A percentile compares a stretch with the other conserved stretches of the same genome.
Evolutionary conservation across 805 yeast species (phyloP).

Genomic region (Cyberlindnera veronae): DNA sequence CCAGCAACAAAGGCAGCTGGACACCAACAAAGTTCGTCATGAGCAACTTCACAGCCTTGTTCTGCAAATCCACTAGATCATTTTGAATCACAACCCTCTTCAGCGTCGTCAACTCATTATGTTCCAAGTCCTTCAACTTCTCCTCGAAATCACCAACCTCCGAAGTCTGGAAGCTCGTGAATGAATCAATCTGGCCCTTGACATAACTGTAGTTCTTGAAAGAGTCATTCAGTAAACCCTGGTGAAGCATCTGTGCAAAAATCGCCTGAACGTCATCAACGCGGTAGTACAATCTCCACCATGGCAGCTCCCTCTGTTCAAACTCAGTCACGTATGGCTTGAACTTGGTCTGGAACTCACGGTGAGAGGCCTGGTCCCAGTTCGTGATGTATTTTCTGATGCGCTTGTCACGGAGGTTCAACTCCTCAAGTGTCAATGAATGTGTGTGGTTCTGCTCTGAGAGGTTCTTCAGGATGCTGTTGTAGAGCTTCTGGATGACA

Average conservation of each 20-base stretch:
- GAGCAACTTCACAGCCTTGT: conserved; percentile 24
- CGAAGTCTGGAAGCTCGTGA: conserved; percentile 20
- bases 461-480: conserved; percentile 16
- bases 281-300: conserved; percentile 32
- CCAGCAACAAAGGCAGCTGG: conserved; percentile 30
- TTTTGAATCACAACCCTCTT: conserved; percentile 21
- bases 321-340: conserved; percentile 27
- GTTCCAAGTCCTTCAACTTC: conserved; percentile 10
- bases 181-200: conserved; percentile 31
- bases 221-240: conserved; percentile 26
- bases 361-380: conserved; percentile 31
- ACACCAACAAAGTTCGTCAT: conserved; percentile 28
- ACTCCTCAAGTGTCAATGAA: conserved; percentile 21
- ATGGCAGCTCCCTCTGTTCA: conserved; percentile 26
- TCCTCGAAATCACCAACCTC: conserved; percentile 3
- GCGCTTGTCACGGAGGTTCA: conserved; percentile 13
- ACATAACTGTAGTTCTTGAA: conserved; percentile 28
- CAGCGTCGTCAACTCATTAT: conserved; percentile 19
- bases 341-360: conserved; percentile 28
- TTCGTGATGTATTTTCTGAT: conserved; percentile 23
- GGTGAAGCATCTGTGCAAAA: conserved; percentile 27
- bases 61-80: conserved; percentile 24
- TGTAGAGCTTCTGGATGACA: conserved; percentile 17
- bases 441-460: conserved; percentile 18
- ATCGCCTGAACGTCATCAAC: conserved; percentile 30